Conservation (phyloP, 768 basidiomycete species). For the Naematelia encephala region DNA sequence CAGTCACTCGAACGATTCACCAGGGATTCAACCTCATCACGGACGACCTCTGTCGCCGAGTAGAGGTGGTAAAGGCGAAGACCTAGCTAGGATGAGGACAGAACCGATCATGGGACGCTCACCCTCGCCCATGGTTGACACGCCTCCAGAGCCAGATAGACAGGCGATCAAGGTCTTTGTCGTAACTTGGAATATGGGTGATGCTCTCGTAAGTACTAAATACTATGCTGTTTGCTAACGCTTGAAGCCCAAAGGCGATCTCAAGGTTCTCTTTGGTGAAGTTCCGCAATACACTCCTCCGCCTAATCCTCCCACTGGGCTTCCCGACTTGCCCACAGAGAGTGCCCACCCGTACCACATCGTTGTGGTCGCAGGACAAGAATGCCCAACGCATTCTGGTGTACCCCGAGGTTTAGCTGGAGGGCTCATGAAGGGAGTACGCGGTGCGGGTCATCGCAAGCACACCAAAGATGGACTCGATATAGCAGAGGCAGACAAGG, state of each 20-base stretch:
- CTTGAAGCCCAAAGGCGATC: slow-evolving; percentile 47
- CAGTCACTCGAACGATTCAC: not conserved
- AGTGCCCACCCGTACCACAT: slow-evolving; percentile 49
- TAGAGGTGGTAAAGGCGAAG: not conserved
- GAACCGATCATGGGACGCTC: slow-evolving; percentile 3
- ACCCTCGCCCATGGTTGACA: not conserved
- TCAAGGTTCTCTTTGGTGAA: slow-evolving; percentile 40
- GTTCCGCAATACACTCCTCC: slow-evolving; percentile 36
- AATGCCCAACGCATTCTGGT: slow-evolving; percentile 47
- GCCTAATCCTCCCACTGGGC: slow-evolving; percentile 2
- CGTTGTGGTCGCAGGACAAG: slow-evolving; percentile 49
- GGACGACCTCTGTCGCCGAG: not conserved
- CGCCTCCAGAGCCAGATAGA: slow-evolving; percentile 17
- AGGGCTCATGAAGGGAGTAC: slow-evolving; percentile 48
- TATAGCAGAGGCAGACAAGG: slow-evolving; percentile 19
- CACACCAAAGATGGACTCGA: slow-evolving; percentile 37
- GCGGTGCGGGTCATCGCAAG: slow-evolving; percentile 22
- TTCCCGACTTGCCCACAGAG: slow-evolving; percentile 34
- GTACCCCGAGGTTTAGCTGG: slow-evolving; percentile 48
- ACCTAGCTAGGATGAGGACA: slow-evolving; percentile 6
- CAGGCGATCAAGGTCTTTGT: slow-evolving; percentile 47
- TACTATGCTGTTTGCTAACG: too few species aligned
- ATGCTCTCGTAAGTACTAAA: slow-evolving; percentile 41
- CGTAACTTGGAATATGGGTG: slow-evolving; percentile 50
- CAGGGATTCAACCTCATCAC: not conserved